Evolutionary conservation across 768 basidiomycete species (phyloP), one percentile per base, ranked within the genome.

Genomic region (Solioccasus polychromus): DNA sequence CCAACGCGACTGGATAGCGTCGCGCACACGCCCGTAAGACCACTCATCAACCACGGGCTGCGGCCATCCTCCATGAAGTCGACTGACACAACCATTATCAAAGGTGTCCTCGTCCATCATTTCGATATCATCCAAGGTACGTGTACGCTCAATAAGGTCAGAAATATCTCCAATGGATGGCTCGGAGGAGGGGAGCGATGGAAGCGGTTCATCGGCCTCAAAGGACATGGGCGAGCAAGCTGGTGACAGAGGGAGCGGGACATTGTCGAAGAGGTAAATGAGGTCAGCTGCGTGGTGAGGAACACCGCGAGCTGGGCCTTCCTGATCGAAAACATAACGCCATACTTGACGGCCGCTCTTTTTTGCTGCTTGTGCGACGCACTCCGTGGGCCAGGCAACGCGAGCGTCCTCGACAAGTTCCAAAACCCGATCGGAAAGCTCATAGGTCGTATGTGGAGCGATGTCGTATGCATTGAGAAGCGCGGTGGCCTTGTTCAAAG

Each of bases 261-360:
- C 75, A 50, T 80, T 88, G 67, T 87, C 87, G 64, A 89, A 90
- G 39, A 90, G 74, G 62, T 89, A 90, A 45, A 86, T 73, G 35
- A 90, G 66, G 60, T 89, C 88, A 1, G 80, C 79, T 1, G 76
- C 80, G 58, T 88, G 83, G 57, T 87, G 86, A 2, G 85, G 79
- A 17, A 78, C 61, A 12, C 79, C 79, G 37, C 79, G 72, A 19
- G 74, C 69, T 8, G 86, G 83, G 1, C 83, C 78, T 55, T 87
- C 88, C 67, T 90, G 88, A 64, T 90, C 88, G 59, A 90, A 90
- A 15, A 87, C 79, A 54, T 86, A 90, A 46, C 88, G 75, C 81
- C 82, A 90, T 5, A 88, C 85, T n/a, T 76, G 76, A 31, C 69
- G 70, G 1, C 80, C 83, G 12, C 74, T 73, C 15, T 63, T 68